Evolutionary conservation across 495 filamentous ascomycete genomes (phyloP).

Genomic region (Aspergillus coremiiformis): DNA sequence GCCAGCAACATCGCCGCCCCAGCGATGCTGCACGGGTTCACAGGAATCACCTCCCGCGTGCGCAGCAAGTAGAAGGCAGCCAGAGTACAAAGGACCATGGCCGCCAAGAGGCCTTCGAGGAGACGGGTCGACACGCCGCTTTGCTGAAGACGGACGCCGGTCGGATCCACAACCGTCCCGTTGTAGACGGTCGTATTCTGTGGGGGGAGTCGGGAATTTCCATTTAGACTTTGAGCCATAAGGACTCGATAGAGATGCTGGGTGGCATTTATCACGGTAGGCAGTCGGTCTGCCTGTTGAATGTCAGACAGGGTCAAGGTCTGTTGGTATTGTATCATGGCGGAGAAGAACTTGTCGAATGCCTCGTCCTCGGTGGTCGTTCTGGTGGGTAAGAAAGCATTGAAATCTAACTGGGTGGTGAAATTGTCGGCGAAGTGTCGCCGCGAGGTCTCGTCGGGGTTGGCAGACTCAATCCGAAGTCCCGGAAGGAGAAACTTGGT

Average conservation of each 20-base stretch:
- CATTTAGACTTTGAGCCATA: conserved; percentile 3
- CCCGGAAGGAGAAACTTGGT: neutral
- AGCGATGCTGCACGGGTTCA: conserved; percentile 24
- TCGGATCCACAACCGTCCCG: conserved; percentile 1
- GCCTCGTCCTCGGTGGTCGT: neutral
- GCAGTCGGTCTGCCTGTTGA: neutral
- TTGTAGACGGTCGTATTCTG: conserved; percentile 1
- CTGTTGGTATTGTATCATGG: neutral
- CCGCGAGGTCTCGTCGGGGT: neutral
- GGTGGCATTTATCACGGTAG: neutral
- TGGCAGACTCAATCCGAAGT: neutral
- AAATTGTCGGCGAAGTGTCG: neutral
- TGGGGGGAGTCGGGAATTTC: neutral
- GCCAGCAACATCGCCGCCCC: conserved; percentile 22
- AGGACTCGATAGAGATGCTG: conserved; percentile 8
- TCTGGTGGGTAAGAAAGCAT: neutral
- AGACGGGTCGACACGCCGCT: conserved; percentile 23
- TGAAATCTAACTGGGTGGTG: neutral
- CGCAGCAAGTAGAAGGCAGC: conserved; percentile 18
- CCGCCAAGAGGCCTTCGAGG: conserved; percentile 23
- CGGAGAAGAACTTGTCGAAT: conserved; percentile 4
- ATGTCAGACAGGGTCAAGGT: neutral
- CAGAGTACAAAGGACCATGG: conserved; percentile 13
- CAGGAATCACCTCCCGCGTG: conserved; percentile 22
- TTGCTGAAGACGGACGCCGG: conserved; percentile 17